Percentiles rank a stretch among this genome's conserved stretches.
Conservation (phyloP, 768 basidiomycete genomes). For the Coprinopsis sp. region DNA sequence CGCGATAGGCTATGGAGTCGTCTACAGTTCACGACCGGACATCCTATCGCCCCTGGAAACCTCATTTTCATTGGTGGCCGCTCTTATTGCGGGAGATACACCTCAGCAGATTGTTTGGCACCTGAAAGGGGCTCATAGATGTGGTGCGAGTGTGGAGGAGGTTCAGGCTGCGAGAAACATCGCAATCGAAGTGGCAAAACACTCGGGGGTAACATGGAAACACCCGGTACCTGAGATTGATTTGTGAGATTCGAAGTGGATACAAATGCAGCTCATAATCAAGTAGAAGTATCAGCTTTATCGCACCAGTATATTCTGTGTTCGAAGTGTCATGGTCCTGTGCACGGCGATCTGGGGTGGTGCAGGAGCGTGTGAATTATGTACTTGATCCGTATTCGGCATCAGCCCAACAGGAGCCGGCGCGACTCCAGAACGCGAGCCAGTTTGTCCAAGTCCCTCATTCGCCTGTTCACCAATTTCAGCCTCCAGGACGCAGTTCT, state of each 20-base stretch:
- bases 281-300: no score
- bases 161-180: constrained; percentile 51
- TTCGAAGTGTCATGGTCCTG: no score
- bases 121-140: constrained; percentile 48
- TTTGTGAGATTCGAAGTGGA: neutral
- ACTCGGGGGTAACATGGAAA: constrained; percentile 50
- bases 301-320: no score
- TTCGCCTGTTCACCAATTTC: no score
- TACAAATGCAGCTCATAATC: no score
- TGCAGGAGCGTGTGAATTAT: no score
- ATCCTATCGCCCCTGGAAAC: constrained; percentile 49
- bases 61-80: constrained; percentile 56
- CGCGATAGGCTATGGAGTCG: constrained; percentile 52
- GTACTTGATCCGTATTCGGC: no score
- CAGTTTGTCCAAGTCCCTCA: no score
- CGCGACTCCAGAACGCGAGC: no score
- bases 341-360: no score
- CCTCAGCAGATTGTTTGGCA: constrained; percentile 68
- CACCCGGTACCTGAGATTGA: constrained; percentile 45
- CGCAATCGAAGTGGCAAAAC: constrained; percentile 44
- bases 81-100: constrained; percentile 57
- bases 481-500: neutral
- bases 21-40: constrained; percentile 42
- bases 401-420: no score
- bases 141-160: constrained; percentile 51